Evolutionary conservation across 495 filamentous ascomycete genomes (phyloP), one percentile per base, ranked within the genome.

Genomic region (Podospora australis): DNA sequence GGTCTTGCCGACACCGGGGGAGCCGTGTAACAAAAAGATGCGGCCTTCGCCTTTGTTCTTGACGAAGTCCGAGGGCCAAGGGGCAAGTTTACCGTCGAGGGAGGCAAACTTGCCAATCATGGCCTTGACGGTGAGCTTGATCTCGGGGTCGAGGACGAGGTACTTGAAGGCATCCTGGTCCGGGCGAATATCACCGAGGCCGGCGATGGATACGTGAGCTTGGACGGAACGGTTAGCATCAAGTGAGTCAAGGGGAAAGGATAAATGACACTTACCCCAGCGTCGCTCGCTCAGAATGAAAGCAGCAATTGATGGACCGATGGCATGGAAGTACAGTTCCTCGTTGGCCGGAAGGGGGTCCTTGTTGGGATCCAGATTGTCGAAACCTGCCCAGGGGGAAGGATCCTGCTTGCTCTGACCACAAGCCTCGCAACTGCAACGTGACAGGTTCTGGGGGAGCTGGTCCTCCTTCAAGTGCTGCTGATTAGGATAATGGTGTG

Each of bases 21-120:
- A 64, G 1, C 76, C 78, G 44, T 78, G 72, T 0, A 81, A 66
- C 1, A 80, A 66, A 24, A 80, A 66, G 45, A 76, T 72, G 5
- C 76, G 56, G 2, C 73, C 75, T 16, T 70, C 58, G 44, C 73
- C 73, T 56, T 75, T 75, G 38, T 69, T 66, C 22, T 59, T 57
- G 34, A 77, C 56, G 17, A 75, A 66, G 46, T 77, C 73, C 39
- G 58, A 50, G 57, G 52, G 69, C 69, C 48, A 58, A 22, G 52
- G 65, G 52, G 57, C 29, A 21, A 59, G 45, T 44, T 46, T 52
- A 13, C 67, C 60, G 41, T 70, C 62, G 32, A 60, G 55, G 47
- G 55, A 59, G 20, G 68, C 48, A 52, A 69, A 60, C 43, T 65
- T 63, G 25, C 64, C 64, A n/a, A 72, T 65, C 20, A 73, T 61